Evolutionary conservation across 2,329 filamentous ascomycete genomes (phyloP), one percentile per base, ranked within the genome.

Genomic region (Atkinsonella hypoxylon): DNA sequence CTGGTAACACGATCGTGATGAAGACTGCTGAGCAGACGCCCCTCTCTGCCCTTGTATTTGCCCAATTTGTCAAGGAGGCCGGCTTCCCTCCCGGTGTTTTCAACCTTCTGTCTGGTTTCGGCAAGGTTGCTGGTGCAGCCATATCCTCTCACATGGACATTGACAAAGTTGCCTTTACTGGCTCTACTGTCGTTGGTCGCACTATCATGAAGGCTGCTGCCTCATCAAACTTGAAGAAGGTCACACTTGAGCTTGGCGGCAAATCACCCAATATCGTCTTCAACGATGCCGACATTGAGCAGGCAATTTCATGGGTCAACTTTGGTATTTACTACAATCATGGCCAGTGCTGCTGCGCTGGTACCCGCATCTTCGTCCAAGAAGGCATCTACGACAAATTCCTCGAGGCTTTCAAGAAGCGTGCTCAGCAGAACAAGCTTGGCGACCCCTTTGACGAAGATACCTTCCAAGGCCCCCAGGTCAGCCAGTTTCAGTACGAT

Each of bases 321-420:
- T 79, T 79, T 56, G 79, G 78, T 55, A 81, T 82, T 63, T 82
- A 79, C 71, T 81, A 66, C 70, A 82, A 82, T 73, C 78, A 81
- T 66, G 79, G 78, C 60, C 78, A 82, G 66, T 75, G 71, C 70
- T 82, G 78, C 74, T 89, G 85, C 64, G 87, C 87, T 55, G 86
- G 86, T 58, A 89, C 85, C 55, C 83, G 88, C 63, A 79, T 94
- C 67, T 90, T 88, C 70, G 88, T 94, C 49, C 87, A 94, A 68
- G 87, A 93, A 63, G 75, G 76, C 54, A 85, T 94, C 69, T 90
- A 93, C 73, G 88, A 94, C 74, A 84, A 89, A 75, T 94, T 94
- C 71, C 69, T 95, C 48, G 75, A 77, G 61, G 77, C 79, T 48
- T 94, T 94, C 79, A 89, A 86, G 80, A 77, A 80, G 72, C 82